Percentiles rank a stretch among this genome's conserved stretches.
These are phyloP conservation scores for Globisporangium acanthophoron DNA, from an alignment of 352 stramenopile species.

Conservation along the genomic window DNA sequence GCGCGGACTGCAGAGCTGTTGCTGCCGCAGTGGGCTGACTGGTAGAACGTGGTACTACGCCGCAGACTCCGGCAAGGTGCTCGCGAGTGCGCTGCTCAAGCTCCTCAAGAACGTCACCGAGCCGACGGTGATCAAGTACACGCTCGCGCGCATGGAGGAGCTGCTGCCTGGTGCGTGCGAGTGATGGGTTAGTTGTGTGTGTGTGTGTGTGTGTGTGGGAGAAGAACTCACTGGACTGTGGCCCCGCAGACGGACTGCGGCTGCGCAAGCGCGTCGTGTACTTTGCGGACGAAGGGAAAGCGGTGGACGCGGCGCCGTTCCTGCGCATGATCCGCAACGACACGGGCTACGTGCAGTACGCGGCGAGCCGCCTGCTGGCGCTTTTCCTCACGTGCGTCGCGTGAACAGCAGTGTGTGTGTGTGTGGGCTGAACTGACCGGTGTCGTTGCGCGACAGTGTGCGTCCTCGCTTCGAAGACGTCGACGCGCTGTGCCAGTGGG, in stretches of 20 bases:
- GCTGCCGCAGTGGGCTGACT: background rate
- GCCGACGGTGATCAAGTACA: slow-evolving; percentile 83
- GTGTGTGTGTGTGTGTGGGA: background rate
- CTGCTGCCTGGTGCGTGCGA: slow-evolving; percentile 52
- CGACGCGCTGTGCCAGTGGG: slow-evolving; percentile 73
- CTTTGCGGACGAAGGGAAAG: slow-evolving; percentile 71
- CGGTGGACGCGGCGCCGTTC: slow-evolving; percentile 73
- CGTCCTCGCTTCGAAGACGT: slow-evolving; percentile 75
- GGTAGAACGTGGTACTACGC: background rate
- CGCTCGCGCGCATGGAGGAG: slow-evolving; percentile 83
- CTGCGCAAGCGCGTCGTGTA: slow-evolving; percentile 74
- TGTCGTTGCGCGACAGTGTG: slow-evolving; percentile 32
- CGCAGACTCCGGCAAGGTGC: slow-evolving; percentile 51
- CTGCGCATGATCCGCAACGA: slow-evolving; percentile 82
- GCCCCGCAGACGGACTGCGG: slow-evolving; percentile 48
- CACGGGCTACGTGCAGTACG: slow-evolving; percentile 82
- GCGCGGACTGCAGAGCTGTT: background rate
- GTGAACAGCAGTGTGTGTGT: background rate
- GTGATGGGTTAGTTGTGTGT: background rate
- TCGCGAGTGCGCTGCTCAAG: slow-evolving; percentile 71
- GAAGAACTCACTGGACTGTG: background rate
- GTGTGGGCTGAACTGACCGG: background rate
- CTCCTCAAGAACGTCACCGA: slow-evolving; percentile 87
- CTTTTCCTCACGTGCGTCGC: slow-evolving; percentile 71
- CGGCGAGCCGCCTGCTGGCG: slow-evolving; percentile 70